Percentiles rank a stretch among this genome's conserved stretches.
Evolutionary conservation across 805 yeast genomes (phyloP).

Genomic region (Wickerhamiella musiphila): DNA sequence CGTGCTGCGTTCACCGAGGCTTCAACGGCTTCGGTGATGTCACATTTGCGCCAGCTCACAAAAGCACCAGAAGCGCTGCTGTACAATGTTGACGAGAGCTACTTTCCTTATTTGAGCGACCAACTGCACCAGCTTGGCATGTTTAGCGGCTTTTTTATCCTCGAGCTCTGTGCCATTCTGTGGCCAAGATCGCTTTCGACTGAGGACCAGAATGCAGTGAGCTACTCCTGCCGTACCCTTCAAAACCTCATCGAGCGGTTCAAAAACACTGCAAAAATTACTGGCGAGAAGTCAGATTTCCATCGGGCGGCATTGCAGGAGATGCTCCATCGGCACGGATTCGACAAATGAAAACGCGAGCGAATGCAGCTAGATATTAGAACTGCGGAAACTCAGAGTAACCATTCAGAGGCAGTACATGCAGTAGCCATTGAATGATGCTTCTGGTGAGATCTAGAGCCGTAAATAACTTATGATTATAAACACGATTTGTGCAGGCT

Average conservation of each 20-base stretch:
- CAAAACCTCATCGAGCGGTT: neutral
- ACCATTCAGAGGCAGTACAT: too few relatives aligned
- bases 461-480: too few relatives aligned
- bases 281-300: too few relatives aligned
- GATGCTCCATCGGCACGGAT: neutral
- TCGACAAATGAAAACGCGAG: neutral
- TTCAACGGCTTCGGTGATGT: conserved; percentile 16
- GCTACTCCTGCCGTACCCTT: too few relatives aligned
- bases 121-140: conserved; percentile 36
- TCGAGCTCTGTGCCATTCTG: conserved; percentile 1
- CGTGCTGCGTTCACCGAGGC: conserved; percentile 1
- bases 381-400: too few relatives aligned
- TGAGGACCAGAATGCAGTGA: neutral
- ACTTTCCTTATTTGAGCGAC: conserved; percentile 55
- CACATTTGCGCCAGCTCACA: conserved; percentile 27
- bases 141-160: conserved; percentile 5
- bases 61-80: conserved; percentile 28
- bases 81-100: conserved; percentile 31
- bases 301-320: too few relatives aligned
- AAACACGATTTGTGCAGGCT: too few relatives aligned
- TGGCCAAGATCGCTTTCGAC: neutral
- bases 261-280: neutral
- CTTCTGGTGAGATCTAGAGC: too few relatives aligned
- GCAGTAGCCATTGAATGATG: too few relatives aligned
- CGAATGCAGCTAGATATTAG: too few relatives aligned